Evolutionary conservation across 2,329 filamentous ascomycete genomes (phyloP).

Genomic region (Fusarium irregulare): DNA sequence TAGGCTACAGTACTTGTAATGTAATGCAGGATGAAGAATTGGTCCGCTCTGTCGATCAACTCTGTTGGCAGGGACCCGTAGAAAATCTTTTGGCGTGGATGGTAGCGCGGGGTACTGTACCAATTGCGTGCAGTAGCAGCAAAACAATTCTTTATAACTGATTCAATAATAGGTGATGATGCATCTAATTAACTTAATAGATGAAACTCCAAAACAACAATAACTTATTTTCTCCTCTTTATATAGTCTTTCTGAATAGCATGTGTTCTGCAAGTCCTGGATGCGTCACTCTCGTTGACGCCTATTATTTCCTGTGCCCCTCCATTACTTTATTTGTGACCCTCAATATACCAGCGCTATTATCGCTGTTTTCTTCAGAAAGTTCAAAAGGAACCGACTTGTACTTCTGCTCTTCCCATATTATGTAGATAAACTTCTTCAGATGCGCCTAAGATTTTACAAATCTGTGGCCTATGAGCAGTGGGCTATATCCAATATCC

Average conservation of each 20-base stretch:
- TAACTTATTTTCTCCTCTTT: not conserved
- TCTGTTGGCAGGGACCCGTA: constrained; percentile 35
- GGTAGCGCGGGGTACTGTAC: constrained; percentile 41
- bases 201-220: not conserved
- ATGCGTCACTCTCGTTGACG: constrained; percentile 41
- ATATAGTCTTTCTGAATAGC: not conserved
- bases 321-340: not conserved
- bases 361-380: not conserved
- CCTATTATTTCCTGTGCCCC: constrained; percentile 21
- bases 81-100: constrained; percentile 44
- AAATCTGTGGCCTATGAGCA: not conserved
- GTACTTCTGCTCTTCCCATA: not conserved
- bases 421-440: not conserved
- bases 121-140: not conserved
- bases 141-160: not conserved
- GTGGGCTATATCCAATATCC: not conserved
- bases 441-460: not conserved
- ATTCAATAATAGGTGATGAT: not conserved
- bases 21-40: constrained; percentile 48
- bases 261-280: not conserved
- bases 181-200: not conserved
- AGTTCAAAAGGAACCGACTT: not conserved
- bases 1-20: constrained; percentile 25
- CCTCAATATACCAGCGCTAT: not conserved
- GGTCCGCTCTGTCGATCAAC: constrained; percentile 37